Percentiles rank a stretch among this genome's conserved stretches.
Evolutionary conservation across 2,329 filamentous ascomycete genomes (phyloP).

Genomic region (Aspergillus sp.): DNA sequence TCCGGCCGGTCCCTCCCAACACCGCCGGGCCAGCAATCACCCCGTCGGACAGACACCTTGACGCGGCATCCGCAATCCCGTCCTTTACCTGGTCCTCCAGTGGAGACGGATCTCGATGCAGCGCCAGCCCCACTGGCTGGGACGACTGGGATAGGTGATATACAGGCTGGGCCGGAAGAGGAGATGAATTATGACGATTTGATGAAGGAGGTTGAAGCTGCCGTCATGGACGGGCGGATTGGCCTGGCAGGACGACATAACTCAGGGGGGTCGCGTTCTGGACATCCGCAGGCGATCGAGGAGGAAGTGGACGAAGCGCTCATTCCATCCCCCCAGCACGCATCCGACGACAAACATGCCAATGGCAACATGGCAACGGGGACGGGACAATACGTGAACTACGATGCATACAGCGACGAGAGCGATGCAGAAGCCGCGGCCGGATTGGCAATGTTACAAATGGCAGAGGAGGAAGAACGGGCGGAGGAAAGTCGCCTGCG

Average conservation of each 20-base stretch:
- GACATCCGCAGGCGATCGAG: constrained; percentile 10
- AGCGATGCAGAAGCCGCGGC: constrained; percentile 84
- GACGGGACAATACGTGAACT: constrained; percentile 39
- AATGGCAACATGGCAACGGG: constrained; percentile 44
- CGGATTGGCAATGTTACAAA: constrained; percentile 73
- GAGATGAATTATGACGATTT: constrained; percentile 48
- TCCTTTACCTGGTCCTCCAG: constrained; percentile 53
- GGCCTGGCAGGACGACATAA: constrained; percentile 18
- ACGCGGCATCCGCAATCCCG: constrained; percentile 52
- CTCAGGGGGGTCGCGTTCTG: constrained; percentile 17
- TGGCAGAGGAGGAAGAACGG: constrained; percentile 73
- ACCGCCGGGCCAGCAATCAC: constrained; percentile 47
- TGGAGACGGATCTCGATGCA: constrained; percentile 35
- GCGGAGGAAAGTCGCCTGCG: constrained; percentile 40
- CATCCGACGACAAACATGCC: constrained; percentile 34
- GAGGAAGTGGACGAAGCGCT: constrained; percentile 8
- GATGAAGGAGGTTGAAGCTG: constrained; percentile 51
- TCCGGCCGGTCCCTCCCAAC: constrained; percentile 37
- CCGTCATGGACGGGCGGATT: constrained; percentile 37
- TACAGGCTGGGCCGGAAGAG: constrained; percentile 34
- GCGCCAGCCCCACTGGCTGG: constrained; percentile 13
- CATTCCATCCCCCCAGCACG: constrained; percentile 20
- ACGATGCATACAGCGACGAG: constrained; percentile 57
- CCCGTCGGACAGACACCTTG: constrained; percentile 46
- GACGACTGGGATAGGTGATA: constrained; percentile 16